Conservation (phyloP, 2,329 filamentous ascomycete genomes). For the Colletotrichum sp. region DNA sequence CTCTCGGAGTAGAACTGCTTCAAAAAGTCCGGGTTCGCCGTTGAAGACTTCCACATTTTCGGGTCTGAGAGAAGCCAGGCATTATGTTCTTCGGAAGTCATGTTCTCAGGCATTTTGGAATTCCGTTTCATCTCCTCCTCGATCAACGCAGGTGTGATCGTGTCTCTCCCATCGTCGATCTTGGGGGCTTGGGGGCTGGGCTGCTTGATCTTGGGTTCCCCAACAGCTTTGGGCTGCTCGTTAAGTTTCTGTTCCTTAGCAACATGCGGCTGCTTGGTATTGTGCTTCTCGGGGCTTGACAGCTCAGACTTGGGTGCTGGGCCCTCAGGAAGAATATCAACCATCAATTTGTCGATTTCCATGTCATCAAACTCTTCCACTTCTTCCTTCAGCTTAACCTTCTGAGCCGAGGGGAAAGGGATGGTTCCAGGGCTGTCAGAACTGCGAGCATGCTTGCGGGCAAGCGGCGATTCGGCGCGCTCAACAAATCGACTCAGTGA, state of each 20-base stretch:
- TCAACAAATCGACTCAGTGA: conserved; percentile 32
- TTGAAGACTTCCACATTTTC: conserved; percentile 84
- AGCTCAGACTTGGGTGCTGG: background rate
- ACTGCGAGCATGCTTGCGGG: background rate
- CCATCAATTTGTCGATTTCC: conserved; percentile 15
- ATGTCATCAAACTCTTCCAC: conserved; percentile 21
- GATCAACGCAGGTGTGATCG: background rate
- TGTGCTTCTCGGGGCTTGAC: background rate
- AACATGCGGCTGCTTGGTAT: background rate
- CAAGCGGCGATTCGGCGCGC: conserved; percentile 27
- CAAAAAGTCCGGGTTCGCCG: conserved; percentile 90
- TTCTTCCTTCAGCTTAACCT: conserved; percentile 1
- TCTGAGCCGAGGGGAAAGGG: conserved; percentile 4
- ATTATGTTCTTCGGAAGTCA: conserved; percentile 95
- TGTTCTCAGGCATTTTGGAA: conserved; percentile 55
- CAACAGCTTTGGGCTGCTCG: background rate
- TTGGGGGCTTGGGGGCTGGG: background rate
- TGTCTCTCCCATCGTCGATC: background rate
- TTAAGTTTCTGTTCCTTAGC: background rate
- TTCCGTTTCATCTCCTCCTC: background rate
- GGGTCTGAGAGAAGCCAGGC: conserved; percentile 84
- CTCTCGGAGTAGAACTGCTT: conserved; percentile 96
- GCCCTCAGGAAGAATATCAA: conserved; percentile 8
- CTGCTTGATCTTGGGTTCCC: background rate
- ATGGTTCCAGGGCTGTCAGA: conserved; percentile 20